These are phyloP conservation scores for Phaeosphaeriaceae sp. DNA, from an alignment of 2,329 filamentous ascomycete species.

Conservation along the genomic window DNA sequence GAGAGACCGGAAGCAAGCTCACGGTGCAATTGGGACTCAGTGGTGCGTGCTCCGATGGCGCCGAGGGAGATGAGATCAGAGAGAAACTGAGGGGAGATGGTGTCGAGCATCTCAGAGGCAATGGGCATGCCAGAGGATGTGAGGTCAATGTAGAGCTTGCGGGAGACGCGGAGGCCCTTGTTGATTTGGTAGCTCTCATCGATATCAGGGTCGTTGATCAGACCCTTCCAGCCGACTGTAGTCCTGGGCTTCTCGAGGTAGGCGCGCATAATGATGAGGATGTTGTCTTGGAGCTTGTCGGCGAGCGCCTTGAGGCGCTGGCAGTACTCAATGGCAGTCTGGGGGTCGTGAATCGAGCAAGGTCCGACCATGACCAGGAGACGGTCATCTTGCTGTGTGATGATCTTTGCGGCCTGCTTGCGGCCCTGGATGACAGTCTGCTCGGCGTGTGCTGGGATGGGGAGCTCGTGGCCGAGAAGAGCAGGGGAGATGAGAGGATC, in stretches of 20 bases:
- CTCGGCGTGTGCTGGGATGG: slow-evolving; percentile 65
- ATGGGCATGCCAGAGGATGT: slow-evolving; percentile 90
- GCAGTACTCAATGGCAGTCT: slow-evolving; percentile 87
- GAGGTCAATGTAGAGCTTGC: slow-evolving; percentile 91
- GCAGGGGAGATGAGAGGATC: slow-evolving; percentile 91
- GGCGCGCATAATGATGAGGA: slow-evolving; percentile 95
- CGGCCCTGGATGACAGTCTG: slow-evolving; percentile 75
- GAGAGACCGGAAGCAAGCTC: slow-evolving; percentile 94
- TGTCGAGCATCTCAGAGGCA: slow-evolving; percentile 97
- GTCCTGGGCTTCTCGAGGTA: slow-evolving; percentile 99
- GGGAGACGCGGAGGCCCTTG: slow-evolving; percentile 91
- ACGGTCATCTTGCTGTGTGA: slow-evolving; percentile 81
- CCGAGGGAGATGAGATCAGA: slow-evolving; percentile 95
- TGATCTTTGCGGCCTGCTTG: slow-evolving; percentile 73
- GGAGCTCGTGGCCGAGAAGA: slow-evolving; percentile 85
- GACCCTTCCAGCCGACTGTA: slow-evolving; percentile 97
- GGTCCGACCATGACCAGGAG: slow-evolving; percentile 94
- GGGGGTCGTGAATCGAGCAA: slow-evolving; percentile 96
- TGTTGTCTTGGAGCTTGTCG: slow-evolving; percentile 79
- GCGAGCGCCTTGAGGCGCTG: slow-evolving; percentile 77
- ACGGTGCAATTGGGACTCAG: slow-evolving; percentile 94
- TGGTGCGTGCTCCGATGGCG: slow-evolving; percentile 94
- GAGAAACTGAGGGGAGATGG: slow-evolving; percentile 96
- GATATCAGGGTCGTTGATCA: slow-evolving; percentile 99
- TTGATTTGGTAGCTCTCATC: slow-evolving; percentile 98